A percentile compares a stretch with the other conserved stretches of the same genome.
Conservation (phyloP, 192 early-diverging fungal species). For the Linnemannia elongata region DNA sequence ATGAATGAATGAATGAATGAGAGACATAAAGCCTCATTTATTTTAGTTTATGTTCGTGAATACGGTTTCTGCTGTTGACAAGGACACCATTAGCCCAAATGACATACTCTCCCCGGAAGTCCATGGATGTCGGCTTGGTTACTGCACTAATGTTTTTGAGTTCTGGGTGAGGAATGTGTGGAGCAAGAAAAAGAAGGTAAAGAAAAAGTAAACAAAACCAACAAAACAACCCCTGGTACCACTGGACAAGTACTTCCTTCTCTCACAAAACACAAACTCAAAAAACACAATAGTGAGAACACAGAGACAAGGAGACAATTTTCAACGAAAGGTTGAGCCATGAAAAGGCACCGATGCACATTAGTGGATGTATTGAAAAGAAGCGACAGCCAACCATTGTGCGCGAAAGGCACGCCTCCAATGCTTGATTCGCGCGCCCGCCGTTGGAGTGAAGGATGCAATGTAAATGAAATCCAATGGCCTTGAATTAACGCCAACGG, state of each 20-base stretch:
- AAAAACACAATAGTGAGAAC: neutral
- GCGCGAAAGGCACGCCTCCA: neutral
- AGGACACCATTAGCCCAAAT: no score
- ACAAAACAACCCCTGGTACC: no score
- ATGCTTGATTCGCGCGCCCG: neutral
- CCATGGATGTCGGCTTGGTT: no score
- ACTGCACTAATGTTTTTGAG: neutral
- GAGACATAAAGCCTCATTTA: no score
- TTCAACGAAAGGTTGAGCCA: neutral
- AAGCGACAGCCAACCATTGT: neutral
- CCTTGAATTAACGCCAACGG: neutral
- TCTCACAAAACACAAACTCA: neutral
- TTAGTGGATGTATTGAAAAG: neutral
- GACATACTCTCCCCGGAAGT: no score
- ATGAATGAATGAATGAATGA: no score
- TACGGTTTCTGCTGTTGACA: no score
- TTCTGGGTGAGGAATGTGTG: constrained; percentile 36
- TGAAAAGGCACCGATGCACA: neutral
- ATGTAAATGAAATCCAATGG: neutral
- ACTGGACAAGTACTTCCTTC: neutral
- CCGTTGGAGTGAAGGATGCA: neutral
- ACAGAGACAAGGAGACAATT: neutral
- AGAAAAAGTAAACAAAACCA: neutral
- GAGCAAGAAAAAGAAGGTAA: constrained; percentile 10
- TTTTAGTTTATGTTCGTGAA: no score